phyloP scores from a whole-genome alignment of 495 filamentous ascomycete genomes.

The Penicillium macrosclerotiorum region DNA sequence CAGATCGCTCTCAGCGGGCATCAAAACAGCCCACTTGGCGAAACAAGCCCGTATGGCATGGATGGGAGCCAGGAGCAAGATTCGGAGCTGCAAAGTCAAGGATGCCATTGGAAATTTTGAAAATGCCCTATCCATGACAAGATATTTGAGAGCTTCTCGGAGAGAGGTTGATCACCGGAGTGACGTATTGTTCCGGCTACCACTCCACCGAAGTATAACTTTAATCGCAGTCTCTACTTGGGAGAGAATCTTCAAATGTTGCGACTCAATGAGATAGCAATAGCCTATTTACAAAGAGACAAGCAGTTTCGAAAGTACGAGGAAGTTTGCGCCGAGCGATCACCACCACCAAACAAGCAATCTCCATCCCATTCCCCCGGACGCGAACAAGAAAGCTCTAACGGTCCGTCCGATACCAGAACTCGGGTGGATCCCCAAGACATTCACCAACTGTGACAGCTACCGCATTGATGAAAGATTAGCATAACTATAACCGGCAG shows the following conservation, averaged over 20 bases:
- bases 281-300: neutral
- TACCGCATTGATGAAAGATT: slow-evolving; percentile 28
- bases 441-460: slow-evolving; percentile 73
- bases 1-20: neutral
- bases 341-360: neutral
- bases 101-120: neutral
- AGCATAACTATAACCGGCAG: slow-evolving; percentile 10
- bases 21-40: slow-evolving; percentile 1
- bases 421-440: slow-evolving; percentile 59
- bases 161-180: no score
- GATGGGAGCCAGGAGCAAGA: neutral
- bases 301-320: no score
- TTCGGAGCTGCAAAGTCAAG: neutral
- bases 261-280: no score
- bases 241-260: no score
- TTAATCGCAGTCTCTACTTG: no score
- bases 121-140: no score
- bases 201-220: no score
- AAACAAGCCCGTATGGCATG: neutral
- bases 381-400: no score
- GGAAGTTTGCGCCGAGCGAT: no score
- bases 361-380: neutral
- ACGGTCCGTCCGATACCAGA: slow-evolving; percentile 75
- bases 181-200: no score
- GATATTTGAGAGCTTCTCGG: no score